Base-by-base conservation (phyloP, 805 yeast species). In the Teunomyces kruisii region DNA sequence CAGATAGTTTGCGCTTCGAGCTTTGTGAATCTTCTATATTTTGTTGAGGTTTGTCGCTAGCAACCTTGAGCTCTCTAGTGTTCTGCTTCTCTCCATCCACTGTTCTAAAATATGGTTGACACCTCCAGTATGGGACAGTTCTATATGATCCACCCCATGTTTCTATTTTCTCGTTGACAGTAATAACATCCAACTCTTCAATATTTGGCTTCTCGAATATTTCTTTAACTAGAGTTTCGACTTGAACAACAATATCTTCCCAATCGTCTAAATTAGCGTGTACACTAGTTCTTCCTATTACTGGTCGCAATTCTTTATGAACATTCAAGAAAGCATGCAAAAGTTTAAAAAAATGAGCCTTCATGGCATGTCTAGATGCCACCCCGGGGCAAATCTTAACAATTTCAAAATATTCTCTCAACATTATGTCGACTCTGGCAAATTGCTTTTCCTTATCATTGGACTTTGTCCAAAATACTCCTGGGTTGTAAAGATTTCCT, bases 401-500 rank as follows among this genome's bases (percentile, higher is more conserved):
- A 39, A 92, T 83, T 48, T 91, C 96, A 60, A 86, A 87, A 62
- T 92, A 94, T 61, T 92, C 97, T 52, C 97, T 75, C 31, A 87
- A 74, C 47, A 92, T 71, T 47, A 73, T 71, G 67, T 94, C 99
- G 5, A 92, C 91, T 47, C 98, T 75, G 10, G 97, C 96, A 57
- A 81, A 90, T 46, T 81, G 85, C 52, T 69, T 80, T 15, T 87
- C 89, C 19, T 54, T 64, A 43, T 84, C 80, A 7, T 73, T 67
- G 1, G 66, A 56, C 38, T 67, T 62, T 2, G 78, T 68, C 84
- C 83, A 79, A 62, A 94, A 92, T 1, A 91, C 81, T 6, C 96
- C 97, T 0, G 99, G 99, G 57, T 94, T 94, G 67, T 84, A 87
- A 29, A 94, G 70, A 58, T 90, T 90, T 1, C 97, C 97, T 64